Evolutionary conservation across 768 basidiomycete species (phyloP).

Genomic region (Lactifluus subvellereus): DNA sequence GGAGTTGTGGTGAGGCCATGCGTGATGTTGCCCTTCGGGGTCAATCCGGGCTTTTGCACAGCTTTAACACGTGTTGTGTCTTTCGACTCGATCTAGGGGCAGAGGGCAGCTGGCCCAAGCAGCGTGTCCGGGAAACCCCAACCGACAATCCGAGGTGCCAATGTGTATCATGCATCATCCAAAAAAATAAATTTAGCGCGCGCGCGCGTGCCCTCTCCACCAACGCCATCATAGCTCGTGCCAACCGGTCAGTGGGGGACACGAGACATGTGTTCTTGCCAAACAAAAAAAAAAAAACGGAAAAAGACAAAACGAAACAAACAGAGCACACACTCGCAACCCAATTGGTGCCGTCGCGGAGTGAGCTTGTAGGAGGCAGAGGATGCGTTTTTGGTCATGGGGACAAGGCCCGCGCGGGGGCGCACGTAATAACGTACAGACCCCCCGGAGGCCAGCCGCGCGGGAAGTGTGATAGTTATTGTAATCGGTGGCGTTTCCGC

Average conservation of each 20-base stretch:
- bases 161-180: not conserved
- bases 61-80: conserved; percentile 17
- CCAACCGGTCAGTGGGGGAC: not conserved
- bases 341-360: not conserved
- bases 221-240: not conserved
- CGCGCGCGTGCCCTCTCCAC: not conserved
- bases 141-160: not conserved
- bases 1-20: conserved; percentile 6
- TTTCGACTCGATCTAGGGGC: conserved; percentile 13
- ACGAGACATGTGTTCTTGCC: not conserved
- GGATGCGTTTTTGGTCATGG: conserved; percentile 13
- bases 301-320: not conserved
- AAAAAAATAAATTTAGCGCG: not conserved
- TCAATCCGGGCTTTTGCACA: conserved; percentile 12
- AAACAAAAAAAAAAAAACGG: not conserved
- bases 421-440: conserved; percentile 19
- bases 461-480: not conserved
- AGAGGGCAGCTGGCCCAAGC: conserved; percentile 10
- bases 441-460: not conserved
- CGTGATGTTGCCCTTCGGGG: conserved; percentile 20
- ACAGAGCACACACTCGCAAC: not conserved
- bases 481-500: conserved; percentile 20
- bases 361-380: not conserved
- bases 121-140: conserved; percentile 12
- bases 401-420: conserved; percentile 2